Conservation (phyloP, 2,329 filamentous ascomycete species). For the Tolypocladium guangdongense region DNA sequence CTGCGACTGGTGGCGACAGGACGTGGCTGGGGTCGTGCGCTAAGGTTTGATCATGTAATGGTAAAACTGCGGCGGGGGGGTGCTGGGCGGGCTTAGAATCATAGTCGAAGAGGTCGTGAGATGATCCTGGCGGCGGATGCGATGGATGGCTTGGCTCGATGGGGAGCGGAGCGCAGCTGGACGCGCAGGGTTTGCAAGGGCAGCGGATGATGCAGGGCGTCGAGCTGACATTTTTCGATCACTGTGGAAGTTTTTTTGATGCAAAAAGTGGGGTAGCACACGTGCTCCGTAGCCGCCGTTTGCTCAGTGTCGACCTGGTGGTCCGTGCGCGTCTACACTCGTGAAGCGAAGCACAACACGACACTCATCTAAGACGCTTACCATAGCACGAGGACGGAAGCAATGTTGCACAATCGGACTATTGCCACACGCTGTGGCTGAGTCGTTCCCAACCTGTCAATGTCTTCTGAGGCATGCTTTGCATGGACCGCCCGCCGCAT, state of each 20-base stretch:
- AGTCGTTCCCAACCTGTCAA: not conserved
- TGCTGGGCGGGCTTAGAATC: not conserved
- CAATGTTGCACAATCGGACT: constrained; percentile 11
- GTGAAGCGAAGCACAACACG: not conserved
- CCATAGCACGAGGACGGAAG: not conserved
- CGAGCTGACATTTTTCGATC: constrained; percentile 10
- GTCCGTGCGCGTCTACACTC: not conserved
- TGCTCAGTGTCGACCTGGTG: not conserved
- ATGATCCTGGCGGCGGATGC: not conserved
- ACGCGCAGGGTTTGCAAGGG: not conserved
- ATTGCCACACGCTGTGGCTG: constrained; percentile 1
- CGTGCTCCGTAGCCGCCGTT: constrained; percentile 13
- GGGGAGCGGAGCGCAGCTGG: not conserved
- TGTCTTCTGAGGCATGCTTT: not conserved
- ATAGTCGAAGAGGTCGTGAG: not conserved
- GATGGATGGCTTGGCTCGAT: not conserved
- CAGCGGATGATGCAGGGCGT: constrained; percentile 6
- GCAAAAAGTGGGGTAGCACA: constrained; percentile 15
- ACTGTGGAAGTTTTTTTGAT: constrained; percentile 14
- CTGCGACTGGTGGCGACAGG: not conserved
- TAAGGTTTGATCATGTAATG: not conserved
- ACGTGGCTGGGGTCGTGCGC: not conserved
- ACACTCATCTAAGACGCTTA: not conserved
- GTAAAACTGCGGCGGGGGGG: not conserved
- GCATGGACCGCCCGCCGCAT: not conserved